Percentiles rank a stretch among this genome's conserved stretches.
Conservation (phyloP, 352 stramenopile species). For the Phytophthora colocasiae region DNA sequence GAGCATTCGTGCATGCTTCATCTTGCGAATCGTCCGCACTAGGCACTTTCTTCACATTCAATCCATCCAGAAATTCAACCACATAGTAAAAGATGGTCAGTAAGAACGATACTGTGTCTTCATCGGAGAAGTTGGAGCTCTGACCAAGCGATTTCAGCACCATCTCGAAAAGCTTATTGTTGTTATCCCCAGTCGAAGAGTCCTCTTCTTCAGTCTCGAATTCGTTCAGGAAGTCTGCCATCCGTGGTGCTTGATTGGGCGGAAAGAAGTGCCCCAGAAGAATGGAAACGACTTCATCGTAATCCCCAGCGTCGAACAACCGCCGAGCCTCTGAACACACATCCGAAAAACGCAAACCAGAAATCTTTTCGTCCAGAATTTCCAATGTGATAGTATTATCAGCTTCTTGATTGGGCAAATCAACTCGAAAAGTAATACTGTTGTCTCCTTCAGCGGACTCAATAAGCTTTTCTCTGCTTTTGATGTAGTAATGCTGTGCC, state of each 20-base stretch:
- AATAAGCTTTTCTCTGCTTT: conserved; percentile 53
- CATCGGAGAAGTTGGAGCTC: conserved; percentile 38
- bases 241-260: conserved; percentile 44
- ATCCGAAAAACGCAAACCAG: conserved; percentile 59
- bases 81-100: conserved; percentile 53
- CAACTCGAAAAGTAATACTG: conserved; percentile 23
- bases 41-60: conserved; percentile 24
- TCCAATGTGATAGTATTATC: conserved; percentile 44
- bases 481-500: conserved; percentile 63
- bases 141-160: conserved; percentile 50
- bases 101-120: conserved; percentile 45
- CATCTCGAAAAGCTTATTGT: conserved; percentile 47
- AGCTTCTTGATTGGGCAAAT: conserved; percentile 56
- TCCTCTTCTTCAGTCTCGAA: conserved; percentile 46
- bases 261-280: conserved; percentile 68
- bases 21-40: conserved; percentile 32
- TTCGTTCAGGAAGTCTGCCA: conserved; percentile 65
- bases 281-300: conserved; percentile 50
- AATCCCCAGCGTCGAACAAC: conserved; percentile 40
- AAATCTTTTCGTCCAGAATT: conserved; percentile 59
- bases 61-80: conserved; percentile 42
- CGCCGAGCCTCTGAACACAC: conserved; percentile 59
- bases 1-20: conserved; percentile 41
- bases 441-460: conserved; percentile 7
- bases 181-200: conserved; percentile 3